Conservation (phyloP, 2,329 filamentous ascomycete genomes). For the Aspergillus felis region DNA sequence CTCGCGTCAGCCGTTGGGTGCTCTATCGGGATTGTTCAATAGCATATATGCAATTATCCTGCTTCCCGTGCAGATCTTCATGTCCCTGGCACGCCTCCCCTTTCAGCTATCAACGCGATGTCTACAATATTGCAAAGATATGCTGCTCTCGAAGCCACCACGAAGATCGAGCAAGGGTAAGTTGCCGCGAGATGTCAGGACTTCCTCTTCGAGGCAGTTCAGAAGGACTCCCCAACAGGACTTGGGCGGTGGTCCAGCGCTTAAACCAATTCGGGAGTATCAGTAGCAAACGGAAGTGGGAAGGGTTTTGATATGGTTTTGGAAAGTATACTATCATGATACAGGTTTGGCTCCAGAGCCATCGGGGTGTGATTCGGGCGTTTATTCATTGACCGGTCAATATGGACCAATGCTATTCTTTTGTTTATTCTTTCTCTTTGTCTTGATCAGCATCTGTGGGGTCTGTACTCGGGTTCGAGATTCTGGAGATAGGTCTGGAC, state of each 20-base stretch:
- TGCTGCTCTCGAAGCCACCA: conserved; percentile 1
- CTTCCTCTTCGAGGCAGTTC: conserved; percentile 1
- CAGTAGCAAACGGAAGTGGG: not conserved
- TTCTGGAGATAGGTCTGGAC: not conserved
- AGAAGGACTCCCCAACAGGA: conserved; percentile 8
- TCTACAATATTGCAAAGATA: conserved; percentile 9
- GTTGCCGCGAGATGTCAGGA: conserved; percentile 6
- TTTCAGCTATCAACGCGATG: conserved; percentile 19
- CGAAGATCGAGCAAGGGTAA: conserved; percentile 21
- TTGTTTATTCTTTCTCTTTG: not conserved
- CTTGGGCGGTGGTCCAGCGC: not conserved
- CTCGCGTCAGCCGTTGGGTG: conserved; percentile 17
- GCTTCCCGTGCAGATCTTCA: conserved; percentile 31
- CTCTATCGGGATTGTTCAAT: conserved; percentile 30
- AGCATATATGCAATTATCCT: conserved; percentile 34
- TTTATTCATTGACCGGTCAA: not conserved
- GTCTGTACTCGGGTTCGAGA: not conserved
- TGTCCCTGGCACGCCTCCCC: conserved; percentile 31
- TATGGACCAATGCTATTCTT: not conserved
- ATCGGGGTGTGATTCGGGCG: not conserved
- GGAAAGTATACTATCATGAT: not conserved
- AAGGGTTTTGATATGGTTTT: not conserved
- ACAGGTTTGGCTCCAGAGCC: not conserved
- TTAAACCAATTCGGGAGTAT: conserved; percentile 8
- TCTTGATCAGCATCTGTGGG: too few relatives aligned